A percentile compares a stretch with the other conserved stretches of the same genome.
Conservation (phyloP, 2,329 filamentous ascomycete species). For the Clarireedia homoeocarpa region DNA sequence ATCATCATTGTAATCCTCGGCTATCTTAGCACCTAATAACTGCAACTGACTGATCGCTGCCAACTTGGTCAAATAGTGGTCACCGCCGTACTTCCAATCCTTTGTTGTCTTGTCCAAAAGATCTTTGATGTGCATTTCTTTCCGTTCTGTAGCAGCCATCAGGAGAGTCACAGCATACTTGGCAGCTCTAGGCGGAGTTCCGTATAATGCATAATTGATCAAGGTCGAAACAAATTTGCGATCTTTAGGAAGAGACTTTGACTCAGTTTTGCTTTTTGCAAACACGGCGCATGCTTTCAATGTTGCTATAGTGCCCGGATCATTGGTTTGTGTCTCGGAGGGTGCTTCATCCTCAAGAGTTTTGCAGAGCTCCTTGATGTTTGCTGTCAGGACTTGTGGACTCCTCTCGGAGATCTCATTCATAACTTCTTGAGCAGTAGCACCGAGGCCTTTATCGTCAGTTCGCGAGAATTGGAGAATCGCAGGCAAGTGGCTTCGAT, state of each 20-base stretch:
- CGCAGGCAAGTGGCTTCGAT: slow-evolving; percentile 83
- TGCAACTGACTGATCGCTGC: slow-evolving; percentile 68
- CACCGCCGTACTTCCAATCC: slow-evolving; percentile 62
- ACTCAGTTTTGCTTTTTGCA: slow-evolving; percentile 68
- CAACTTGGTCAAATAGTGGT: slow-evolving; percentile 69
- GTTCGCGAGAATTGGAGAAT: slow-evolving; percentile 84
- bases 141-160: slow-evolving; percentile 62
- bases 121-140: slow-evolving; percentile 79
- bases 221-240: slow-evolving; percentile 75
- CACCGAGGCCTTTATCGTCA: slow-evolving; percentile 69
- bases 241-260: slow-evolving; percentile 73
- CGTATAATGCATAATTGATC: slow-evolving; percentile 74
- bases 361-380: slow-evolving; percentile 85
- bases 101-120: slow-evolving; percentile 70
- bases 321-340: slow-evolving; percentile 57
- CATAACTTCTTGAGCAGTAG: slow-evolving; percentile 78
- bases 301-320: slow-evolving; percentile 73
- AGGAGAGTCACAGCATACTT: slow-evolving; percentile 94
- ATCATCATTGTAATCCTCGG: slow-evolving; percentile 65
- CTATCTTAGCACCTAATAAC: slow-evolving; percentile 63
- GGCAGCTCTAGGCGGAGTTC: slow-evolving; percentile 71
- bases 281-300: slow-evolving; percentile 92
- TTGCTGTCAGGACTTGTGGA: slow-evolving; percentile 84
- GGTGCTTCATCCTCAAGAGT: slow-evolving; percentile 77
- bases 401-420: slow-evolving; percentile 87